Percentiles rank a stretch among this genome's conserved stretches.
These are phyloP conservation scores for Tolypocladium cylindrosporum DNA, from an alignment of 2,329 filamentous ascomycete species.

Conservation along the genomic window DNA sequence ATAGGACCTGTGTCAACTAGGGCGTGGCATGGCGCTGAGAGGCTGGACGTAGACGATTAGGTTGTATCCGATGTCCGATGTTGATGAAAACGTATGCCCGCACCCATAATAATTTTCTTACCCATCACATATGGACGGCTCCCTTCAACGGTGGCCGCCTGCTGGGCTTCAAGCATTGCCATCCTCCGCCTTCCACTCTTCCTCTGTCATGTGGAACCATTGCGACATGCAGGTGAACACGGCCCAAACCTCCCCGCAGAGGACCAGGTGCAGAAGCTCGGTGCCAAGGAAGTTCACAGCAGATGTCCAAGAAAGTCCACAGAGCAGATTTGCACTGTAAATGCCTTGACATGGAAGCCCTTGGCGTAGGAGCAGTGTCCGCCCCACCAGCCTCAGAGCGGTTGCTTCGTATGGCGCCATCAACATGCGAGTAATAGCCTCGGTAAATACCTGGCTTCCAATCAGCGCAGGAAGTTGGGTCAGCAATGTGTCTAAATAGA, in stretches of 20 bases:
- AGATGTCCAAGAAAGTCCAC: conserved; percentile 27
- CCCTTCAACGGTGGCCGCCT: no score
- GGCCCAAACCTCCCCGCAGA: conserved; percentile 37
- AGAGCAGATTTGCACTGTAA: conserved; percentile 23
- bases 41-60: no score
- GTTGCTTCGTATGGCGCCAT: conserved; percentile 37
- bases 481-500: conserved; percentile 38
- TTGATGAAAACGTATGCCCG: no score
- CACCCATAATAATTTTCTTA: no score
- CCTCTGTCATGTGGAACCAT: conserved; percentile 30
- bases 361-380: conserved; percentile 26
- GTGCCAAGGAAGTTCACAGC: conserved; percentile 34
- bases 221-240: conserved; percentile 26
- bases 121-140: no score
- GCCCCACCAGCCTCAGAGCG: conserved; percentile 33
- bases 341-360: conserved; percentile 29
- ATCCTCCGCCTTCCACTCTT: conserved; percentile 30
- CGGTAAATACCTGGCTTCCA: conserved; percentile 36
- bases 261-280: conserved; percentile 33
- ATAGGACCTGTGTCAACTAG: no score
- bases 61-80: no score
- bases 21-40: no score
- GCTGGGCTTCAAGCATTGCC: conserved; percentile 1
- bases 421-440: conserved; percentile 30
- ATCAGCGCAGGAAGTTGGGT: conserved; percentile 38